phyloP scores from a whole-genome alignment of 768 basidiomycete species.

The Pleurotus citrinopileatus region DNA sequence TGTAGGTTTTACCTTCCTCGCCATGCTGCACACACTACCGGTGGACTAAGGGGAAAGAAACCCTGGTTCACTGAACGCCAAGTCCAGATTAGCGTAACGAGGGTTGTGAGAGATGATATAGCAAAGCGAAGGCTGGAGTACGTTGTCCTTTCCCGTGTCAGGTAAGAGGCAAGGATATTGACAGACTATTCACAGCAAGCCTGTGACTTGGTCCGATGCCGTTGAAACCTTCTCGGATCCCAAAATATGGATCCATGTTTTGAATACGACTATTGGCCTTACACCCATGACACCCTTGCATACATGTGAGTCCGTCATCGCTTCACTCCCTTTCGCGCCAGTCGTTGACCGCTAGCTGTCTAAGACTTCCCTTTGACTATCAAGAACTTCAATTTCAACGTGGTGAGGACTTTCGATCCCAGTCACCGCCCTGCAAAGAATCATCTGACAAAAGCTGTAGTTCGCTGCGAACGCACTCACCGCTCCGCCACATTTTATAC shows the following conservation, averaged over 20 bases:
- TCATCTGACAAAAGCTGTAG: not conserved
- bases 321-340: not conserved
- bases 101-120: constrained; percentile 7
- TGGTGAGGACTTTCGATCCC: no score
- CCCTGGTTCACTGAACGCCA: constrained; percentile 8
- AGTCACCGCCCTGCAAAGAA: not conserved
- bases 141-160: not conserved
- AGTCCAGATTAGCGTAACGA: constrained; percentile 6
- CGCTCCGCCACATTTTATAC: constrained; percentile 11
- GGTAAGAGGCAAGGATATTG: no score
- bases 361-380: constrained; percentile 5
- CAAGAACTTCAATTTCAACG: constrained; percentile 10
- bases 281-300: constrained; percentile 8
- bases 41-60: not conserved
- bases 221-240: constrained; percentile 1
- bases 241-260: constrained; percentile 6
- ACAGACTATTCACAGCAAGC: not conserved
- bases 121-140: constrained; percentile 5
- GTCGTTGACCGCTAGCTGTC: not conserved
- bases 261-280: constrained; percentile 7
- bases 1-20: constrained; percentile 9
- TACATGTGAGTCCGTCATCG: not conserved
- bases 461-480: constrained; percentile 10
- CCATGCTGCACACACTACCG: not conserved
- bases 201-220: constrained; percentile 5